Base-by-base conservation (phyloP, 2,329 filamentous ascomycete species). In the Ophiostoma ulmi region DNA sequence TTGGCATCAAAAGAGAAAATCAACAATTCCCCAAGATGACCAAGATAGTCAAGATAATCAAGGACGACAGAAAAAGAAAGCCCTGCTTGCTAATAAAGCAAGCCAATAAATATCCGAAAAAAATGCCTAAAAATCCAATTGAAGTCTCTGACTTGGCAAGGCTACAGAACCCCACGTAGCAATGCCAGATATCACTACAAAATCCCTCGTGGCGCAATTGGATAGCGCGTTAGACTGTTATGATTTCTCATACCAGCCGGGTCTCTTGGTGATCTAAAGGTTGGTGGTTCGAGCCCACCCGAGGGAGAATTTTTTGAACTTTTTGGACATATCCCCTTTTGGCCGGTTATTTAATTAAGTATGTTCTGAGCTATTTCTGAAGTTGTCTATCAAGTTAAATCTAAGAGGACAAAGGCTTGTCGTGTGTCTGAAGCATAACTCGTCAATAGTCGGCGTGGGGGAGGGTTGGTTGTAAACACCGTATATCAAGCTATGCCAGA, bases 171-270 rank as follows among this genome's bases (percentile, higher is more conserved):
- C 44, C 44, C 44, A 48, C 44, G 44, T n/a, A 48, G n/a, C 17
- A 8, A 20, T 20, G 44, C 17, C 44, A 48, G 17, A 20, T n/a
- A n/a, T 48, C 44, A 48, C 17, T 20, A 20, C 44, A n/a, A 48
- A 20, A 36, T 64, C 61, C 61, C 61, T 64, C 61, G 61, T 64
- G 61, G 61, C 61, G 61, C 61, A 64, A 64, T 64, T 64, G 61
- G 61, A 35, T 64, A 64, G 61, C 61, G 61, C 61, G 61, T 64
- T 36, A 64, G 61, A 64, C 61, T 64, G 61, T 64, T 64, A 64
- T 35, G 55, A 64, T 17, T 5, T 26, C n/a, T 35, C 26, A 8
- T 38, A 7, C 13, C 26, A 36, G 61, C 35, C 35, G 10, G 44
- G 17, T 48, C 44, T 20, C 44, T 48, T 48, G 44, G 44, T 48